Base-by-base conservation (phyloP, 108 stramenopile species). In the Pseudonitzschia multiseries region DNA sequence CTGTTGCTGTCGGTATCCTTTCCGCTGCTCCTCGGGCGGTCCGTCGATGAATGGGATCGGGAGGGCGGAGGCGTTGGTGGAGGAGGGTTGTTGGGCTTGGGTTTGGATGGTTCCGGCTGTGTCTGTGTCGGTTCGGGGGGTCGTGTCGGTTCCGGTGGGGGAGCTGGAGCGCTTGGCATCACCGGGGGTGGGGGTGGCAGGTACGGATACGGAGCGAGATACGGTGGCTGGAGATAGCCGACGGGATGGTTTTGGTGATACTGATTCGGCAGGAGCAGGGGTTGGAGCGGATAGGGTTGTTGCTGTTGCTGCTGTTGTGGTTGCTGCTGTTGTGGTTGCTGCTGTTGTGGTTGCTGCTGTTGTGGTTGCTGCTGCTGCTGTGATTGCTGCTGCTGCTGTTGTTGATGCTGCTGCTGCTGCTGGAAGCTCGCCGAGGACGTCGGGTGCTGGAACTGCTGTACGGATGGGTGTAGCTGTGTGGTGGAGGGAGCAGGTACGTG, bases 321-420 rank as follows among this genome's bases (percentile, higher is more conserved):
- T 57, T 52, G 76, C 2, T 74, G 76, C 43, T 65, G 72, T 53
- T 74, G 72, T 27, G 42, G 69, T 48, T 79, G 72, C 64, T 65
- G 4, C 57, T 74, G 62, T 24, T 53, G 65, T 68, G 54, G 74
- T 57, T 52, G 76, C 29, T 27, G 24, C 1, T 28, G n/a, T 12
- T 27, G 57, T 28, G 22, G 57, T 21, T 15, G 0, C n/a, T n/a
- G 8, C 24, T 40, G 26, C 9, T 8, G 22, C 57, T 24, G 75
- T 21, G 0, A 60, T 24, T 10, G 61, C 33, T 50, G 65, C 8
- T 67, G 48, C 26, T 48, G 66, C 21, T 28, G 44, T 57, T 10
- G 18, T 53, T 67, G 48, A 13, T 48, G 66, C 13, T 53, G 44
- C 22, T 33, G 9, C 32, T 59, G 57, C 57, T 21, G 69, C 20